Conservation (phyloP, 805 yeast genomes). For the Metahyphopichia silvanorum region DNA sequence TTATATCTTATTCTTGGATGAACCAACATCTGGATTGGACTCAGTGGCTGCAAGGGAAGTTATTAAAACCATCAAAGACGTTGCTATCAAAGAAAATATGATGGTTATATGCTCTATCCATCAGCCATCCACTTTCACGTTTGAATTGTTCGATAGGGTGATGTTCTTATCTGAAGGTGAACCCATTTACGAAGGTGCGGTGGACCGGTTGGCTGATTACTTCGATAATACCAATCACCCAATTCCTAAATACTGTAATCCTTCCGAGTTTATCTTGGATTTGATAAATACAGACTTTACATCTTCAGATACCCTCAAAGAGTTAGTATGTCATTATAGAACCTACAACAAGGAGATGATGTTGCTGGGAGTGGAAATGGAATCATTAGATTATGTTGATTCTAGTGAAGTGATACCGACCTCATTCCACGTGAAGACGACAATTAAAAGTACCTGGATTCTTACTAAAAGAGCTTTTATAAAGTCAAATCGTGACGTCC, state of each 20-base stretch:
- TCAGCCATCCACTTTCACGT: constrained; percentile 48
- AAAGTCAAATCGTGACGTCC: constrained; percentile 31
- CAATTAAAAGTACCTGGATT: constrained; percentile 11
- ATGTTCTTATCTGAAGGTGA: constrained; percentile 22
- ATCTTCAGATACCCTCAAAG: constrained; percentile 1
- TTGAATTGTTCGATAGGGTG: constrained; percentile 26
- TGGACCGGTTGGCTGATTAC: constrained; percentile 10
- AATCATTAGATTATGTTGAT: too few species aligned
- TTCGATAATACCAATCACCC: constrained; percentile 15
- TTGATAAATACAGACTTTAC: constrained; percentile 25
- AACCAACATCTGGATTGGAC: constrained; percentile 60
- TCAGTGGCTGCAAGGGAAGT: constrained; percentile 60
- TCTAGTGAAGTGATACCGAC: too few species aligned
- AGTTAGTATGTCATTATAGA: neutral
- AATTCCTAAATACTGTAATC: constrained; percentile 17
- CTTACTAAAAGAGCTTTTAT: constrained; percentile 22
- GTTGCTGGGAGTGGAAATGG: neutral
- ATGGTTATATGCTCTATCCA: constrained; percentile 56
- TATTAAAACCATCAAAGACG: constrained; percentile 45
- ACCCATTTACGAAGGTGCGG: constrained; percentile 15
- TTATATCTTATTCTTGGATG: constrained; percentile 50
- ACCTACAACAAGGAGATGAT: neutral
- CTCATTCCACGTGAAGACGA: too few species aligned
- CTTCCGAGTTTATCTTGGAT: constrained; percentile 27
- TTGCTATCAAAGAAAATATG: constrained; percentile 32